These are phyloP conservation scores for Gossypium aridum DNA, from an alignment of 441 rosid species.

Conservation along the genomic window DNA sequence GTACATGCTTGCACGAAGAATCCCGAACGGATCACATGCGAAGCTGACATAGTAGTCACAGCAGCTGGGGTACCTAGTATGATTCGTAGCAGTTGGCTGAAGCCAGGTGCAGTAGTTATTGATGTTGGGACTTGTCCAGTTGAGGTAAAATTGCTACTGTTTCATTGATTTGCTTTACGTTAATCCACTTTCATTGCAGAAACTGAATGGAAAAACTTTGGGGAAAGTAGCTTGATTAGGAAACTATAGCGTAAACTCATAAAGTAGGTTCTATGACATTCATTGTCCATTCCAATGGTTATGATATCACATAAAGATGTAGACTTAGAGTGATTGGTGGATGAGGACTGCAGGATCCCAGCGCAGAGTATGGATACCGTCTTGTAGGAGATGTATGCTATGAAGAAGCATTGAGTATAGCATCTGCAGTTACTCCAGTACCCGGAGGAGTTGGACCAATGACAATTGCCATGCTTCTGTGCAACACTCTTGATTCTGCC, in stretches of 20 bases:
- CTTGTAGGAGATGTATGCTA: slow-evolving; percentile 86
- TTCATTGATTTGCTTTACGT: neutral
- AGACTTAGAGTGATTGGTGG: neutral
- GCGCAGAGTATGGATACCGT: slow-evolving; percentile 59
- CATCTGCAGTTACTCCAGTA: slow-evolving; percentile 77
- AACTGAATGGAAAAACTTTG: slow-evolving; percentile 6
- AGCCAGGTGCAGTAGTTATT: slow-evolving; percentile 73
- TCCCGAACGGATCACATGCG: slow-evolving; percentile 55
- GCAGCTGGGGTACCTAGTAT: slow-evolving; percentile 80
- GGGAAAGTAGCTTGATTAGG: slow-evolving; percentile 11
- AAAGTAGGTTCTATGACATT: neutral
- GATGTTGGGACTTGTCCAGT: slow-evolving; percentile 81
- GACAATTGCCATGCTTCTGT: slow-evolving; percentile 87
- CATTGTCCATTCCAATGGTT: neutral
- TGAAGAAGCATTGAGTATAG: slow-evolving; percentile 69
- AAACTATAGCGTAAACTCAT: neutral
- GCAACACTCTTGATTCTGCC: slow-evolving; percentile 78
- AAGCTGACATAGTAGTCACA: slow-evolving; percentile 75
- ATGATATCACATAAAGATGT: neutral
- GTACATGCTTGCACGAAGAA: slow-evolving; percentile 60
- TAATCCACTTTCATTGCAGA: slow-evolving; percentile 1
- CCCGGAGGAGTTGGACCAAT: slow-evolving; percentile 95
- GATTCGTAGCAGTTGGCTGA: slow-evolving; percentile 75
- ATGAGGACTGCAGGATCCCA: slow-evolving; percentile 48
- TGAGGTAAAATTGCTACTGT: slow-evolving; percentile 39